These are phyloP conservation scores for Fusarium mexicanum DNA, from an alignment of 2,329 filamentous ascomycete species.

Conservation along the genomic window DNA sequence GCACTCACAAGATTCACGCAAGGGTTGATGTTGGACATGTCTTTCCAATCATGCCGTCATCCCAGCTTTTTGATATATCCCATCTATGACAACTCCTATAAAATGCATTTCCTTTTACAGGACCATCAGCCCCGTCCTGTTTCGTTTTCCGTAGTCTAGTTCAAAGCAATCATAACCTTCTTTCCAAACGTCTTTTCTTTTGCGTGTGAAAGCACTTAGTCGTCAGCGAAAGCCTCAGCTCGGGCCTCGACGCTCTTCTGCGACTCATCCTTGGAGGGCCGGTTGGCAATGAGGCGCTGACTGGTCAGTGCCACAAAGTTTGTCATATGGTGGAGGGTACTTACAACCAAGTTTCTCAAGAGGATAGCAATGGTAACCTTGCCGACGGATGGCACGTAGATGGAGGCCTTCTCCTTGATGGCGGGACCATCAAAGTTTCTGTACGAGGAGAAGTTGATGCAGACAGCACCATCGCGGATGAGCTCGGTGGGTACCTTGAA, in stretches of 20 bases:
- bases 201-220: conserved; percentile 34
- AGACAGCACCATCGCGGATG: conserved; percentile 91
- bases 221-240: conserved; percentile 54
- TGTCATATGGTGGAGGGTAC: conserved; percentile 47
- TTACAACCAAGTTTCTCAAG: conserved; percentile 86
- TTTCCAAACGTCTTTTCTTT: neutral
- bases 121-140: neutral
- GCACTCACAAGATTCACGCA: neutral
- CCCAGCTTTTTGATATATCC: conserved; percentile 28
- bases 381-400: conserved; percentile 96
- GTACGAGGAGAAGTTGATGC: conserved; percentile 97
- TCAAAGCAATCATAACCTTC: conserved; percentile 17
- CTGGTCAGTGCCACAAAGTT: conserved; percentile 37
- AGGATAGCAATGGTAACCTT: conserved; percentile 97
- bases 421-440: conserved; percentile 89
- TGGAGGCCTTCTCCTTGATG: conserved; percentile 94
- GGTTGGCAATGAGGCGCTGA: conserved; percentile 64
- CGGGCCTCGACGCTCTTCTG: conserved; percentile 51
- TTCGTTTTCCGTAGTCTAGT: conserved; percentile 27
- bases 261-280: conserved; percentile 51
- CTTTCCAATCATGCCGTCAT: conserved; percentile 3
- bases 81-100: conserved; percentile 34
- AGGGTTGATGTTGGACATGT: neutral
- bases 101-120: conserved; percentile 26
- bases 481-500: conserved; percentile 91